Evolutionary conservation across 2,329 filamentous ascomycete species (phyloP).

Genomic region (Xylaria sp.): DNA sequence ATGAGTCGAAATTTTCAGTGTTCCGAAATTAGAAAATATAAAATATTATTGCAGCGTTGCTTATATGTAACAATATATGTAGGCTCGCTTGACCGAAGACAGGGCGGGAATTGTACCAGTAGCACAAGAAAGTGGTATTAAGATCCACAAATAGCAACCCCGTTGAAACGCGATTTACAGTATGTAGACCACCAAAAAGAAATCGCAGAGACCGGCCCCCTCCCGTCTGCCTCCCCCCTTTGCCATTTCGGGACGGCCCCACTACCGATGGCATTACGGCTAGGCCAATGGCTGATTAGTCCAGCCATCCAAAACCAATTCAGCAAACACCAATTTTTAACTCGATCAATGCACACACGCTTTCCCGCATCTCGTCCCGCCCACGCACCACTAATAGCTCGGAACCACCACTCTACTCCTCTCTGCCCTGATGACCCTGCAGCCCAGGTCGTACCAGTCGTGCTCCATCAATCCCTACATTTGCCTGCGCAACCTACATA

Average conservation of each 20-base stretch:
- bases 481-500: slow-evolving; percentile 31
- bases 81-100: slow-evolving; percentile 15
- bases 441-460: slow-evolving; percentile 26
- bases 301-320: slow-evolving; percentile 44
- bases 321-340: slow-evolving; percentile 37
- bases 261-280: slow-evolving; percentile 38
- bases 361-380: slow-evolving; percentile 31
- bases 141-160: slow-evolving; percentile 23
- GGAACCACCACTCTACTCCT: slow-evolving; percentile 29
- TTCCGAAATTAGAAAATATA: slow-evolving; percentile 3
- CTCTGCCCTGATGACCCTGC: slow-evolving; percentile 41
- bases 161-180: slow-evolving; percentile 27
- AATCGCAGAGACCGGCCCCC: slow-evolving; percentile 25
- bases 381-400: slow-evolving; percentile 40
- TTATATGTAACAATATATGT: slow-evolving; percentile 23
- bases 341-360: slow-evolving; percentile 38
- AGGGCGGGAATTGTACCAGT: slow-evolving; percentile 28
- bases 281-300: slow-evolving; percentile 43
- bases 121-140: not conserved
- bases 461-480: slow-evolving; percentile 5
- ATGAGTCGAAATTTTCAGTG: not conserved
- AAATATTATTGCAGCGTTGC: slow-evolving; percentile 25
- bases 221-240: slow-evolving; percentile 25
- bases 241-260: slow-evolving; percentile 33
- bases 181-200: slow-evolving; percentile 28